phyloP scores from a whole-genome alignment of 2,329 filamentous ascomycete species.

The Berkeleyomyces basicola region DNA sequence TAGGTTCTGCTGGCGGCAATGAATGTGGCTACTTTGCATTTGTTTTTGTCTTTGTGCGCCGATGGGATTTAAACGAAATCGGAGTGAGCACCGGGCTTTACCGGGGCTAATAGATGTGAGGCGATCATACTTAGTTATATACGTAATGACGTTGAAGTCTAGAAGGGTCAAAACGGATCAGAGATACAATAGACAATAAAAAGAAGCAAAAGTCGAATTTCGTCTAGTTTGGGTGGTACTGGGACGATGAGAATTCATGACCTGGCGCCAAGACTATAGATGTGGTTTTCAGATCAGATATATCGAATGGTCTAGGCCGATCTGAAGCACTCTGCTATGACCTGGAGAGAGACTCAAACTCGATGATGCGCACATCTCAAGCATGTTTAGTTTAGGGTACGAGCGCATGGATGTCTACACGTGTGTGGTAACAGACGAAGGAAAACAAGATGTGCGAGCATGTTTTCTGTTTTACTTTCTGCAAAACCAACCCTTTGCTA shows the following conservation, averaged over 20 bases:
- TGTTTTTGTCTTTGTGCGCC: background rate
- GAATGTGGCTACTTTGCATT: background rate
- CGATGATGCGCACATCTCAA: background rate
- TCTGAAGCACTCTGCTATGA: background rate
- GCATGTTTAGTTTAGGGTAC: no score
- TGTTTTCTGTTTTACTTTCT: background rate
- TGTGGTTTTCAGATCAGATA: background rate
- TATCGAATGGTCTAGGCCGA: background rate
- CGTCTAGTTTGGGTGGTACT: background rate
- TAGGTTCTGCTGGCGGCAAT: background rate
- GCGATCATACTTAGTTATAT: background rate
- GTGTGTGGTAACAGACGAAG: background rate
- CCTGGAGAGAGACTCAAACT: background rate
- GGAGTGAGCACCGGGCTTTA: no score
- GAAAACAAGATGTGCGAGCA: background rate
- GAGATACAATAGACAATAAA: background rate
- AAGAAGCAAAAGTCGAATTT: background rate
- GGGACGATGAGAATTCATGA: background rate
- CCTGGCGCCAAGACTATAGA: background rate
- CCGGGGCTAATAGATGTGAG: no score
- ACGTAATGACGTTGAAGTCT: background rate
- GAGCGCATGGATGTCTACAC: background rate
- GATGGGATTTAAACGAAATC: no score
- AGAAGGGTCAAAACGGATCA: background rate
- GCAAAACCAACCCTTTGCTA: background rate